phyloP scores from a whole-genome alignment of 2,329 filamentous ascomycete genomes.

The Pseudodiploospora longispora region DNA sequence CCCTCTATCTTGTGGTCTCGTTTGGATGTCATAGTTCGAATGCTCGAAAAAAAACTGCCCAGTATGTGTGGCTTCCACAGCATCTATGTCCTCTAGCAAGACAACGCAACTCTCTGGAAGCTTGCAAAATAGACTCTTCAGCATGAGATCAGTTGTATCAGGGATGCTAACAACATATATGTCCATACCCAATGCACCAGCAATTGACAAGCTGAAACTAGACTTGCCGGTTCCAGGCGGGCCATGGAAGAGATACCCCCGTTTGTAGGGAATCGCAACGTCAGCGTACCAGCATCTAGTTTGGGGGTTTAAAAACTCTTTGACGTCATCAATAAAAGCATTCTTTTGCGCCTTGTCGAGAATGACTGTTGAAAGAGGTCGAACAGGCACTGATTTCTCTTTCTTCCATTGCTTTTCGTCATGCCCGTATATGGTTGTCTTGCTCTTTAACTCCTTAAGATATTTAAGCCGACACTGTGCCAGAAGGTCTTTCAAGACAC shows the following conservation, averaged over 20 bases:
- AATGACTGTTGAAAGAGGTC: not conserved
- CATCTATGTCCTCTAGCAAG: slow-evolving; percentile 48
- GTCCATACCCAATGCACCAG: slow-evolving; percentile 42
- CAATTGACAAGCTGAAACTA: slow-evolving; percentile 43
- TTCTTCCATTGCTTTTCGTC: no score
- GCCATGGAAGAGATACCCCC: slow-evolving; percentile 57
- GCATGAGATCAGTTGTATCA: slow-evolving; percentile 40
- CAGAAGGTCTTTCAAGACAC: no score
- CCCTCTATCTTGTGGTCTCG: slow-evolving; percentile 1
- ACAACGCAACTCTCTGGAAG: slow-evolving; percentile 46
- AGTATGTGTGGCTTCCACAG: slow-evolving; percentile 30
- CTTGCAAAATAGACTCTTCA: slow-evolving; percentile 44
- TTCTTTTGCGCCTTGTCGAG: not conserved
- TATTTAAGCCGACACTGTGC: no score
- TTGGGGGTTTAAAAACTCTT: not conserved
- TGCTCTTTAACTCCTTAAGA: no score
- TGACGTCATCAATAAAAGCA: not conserved
- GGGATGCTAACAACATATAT: slow-evolving; percentile 43
- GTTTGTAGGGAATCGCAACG: slow-evolving; percentile 23
- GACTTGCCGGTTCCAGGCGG: slow-evolving; percentile 56
- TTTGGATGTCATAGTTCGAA: slow-evolving; percentile 3
- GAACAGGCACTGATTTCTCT: not conserved
- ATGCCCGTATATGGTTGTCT: no score
- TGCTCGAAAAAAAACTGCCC: slow-evolving; percentile 25
- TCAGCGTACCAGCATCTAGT: slow-evolving; percentile 1